A percentile compares a stretch with the other conserved stretches of the same genome.
Conservation (phyloP, 116 monocot species). For the Phalaenopsis hybrid region DNA sequence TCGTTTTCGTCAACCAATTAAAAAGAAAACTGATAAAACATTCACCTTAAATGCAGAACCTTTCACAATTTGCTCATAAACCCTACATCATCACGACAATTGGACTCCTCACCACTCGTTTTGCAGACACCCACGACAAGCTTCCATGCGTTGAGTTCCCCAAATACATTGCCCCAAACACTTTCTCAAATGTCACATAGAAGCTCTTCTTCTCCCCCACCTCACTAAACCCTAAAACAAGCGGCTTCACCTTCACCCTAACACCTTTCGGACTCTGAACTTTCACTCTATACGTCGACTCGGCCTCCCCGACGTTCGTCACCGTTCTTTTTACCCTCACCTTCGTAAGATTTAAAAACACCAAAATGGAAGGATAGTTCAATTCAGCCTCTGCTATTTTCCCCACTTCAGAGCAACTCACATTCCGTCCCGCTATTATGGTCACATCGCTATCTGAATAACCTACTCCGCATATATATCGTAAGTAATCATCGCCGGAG, state of each 20-base stretch:
- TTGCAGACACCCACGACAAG: slow-evolving; percentile 11
- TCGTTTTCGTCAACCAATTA: no score
- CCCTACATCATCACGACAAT: background rate
- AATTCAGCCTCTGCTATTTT: slow-evolving; percentile 6
- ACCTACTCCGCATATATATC: slow-evolving; percentile 8
- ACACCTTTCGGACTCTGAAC: background rate
- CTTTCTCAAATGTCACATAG: background rate
- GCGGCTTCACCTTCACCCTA: slow-evolving; percentile 6
- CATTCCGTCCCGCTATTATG: background rate
- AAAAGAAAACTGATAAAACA: no score
- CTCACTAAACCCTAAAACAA: background rate
- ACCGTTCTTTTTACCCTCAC: slow-evolving; percentile 13
- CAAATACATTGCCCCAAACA: background rate
- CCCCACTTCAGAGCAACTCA: background rate
- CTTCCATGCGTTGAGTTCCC: background rate
- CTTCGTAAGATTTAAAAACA: background rate
- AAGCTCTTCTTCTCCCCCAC: background rate
- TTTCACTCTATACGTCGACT: background rate
- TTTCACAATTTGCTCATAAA: background rate
- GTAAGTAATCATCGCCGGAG: background rate
- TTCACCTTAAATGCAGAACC: no score
- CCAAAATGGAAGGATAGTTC: slow-evolving; percentile 11
- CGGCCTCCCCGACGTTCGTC: slow-evolving; percentile 10
- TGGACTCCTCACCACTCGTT: background rate
- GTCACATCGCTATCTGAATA: background rate